These are phyloP conservation scores for Tolypocladium ovalisporum DNA, from an alignment of 2,329 filamentous ascomycete species.

Conservation along the genomic window DNA sequence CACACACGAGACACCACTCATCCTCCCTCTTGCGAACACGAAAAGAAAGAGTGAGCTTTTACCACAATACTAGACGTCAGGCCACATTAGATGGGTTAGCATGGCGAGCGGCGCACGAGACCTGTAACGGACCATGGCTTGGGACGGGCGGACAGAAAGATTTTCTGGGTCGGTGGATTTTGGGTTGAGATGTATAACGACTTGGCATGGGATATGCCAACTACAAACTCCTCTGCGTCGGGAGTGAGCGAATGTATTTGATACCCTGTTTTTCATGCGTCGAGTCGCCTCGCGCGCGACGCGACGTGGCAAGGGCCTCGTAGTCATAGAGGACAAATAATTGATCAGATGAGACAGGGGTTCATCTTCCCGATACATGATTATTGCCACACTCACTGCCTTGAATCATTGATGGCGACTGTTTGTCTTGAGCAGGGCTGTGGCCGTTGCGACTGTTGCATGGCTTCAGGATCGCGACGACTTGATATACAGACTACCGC, in stretches of 20 bases:
- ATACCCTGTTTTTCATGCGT: constrained; percentile 11
- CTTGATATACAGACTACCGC: not conserved
- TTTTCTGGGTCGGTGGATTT: not conserved
- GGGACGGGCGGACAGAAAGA: not conserved
- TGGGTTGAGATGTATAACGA: not conserved
- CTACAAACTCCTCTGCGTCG: not conserved
- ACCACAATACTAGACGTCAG: not conserved
- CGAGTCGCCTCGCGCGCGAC: not conserved
- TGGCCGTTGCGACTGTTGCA: not conserved
- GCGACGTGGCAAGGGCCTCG: not conserved
- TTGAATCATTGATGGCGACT: not conserved
- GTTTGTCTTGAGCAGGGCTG: not conserved
- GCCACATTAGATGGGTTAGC: constrained; percentile 7
- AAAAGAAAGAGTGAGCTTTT: not conserved
- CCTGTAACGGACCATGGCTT: constrained; percentile 11
- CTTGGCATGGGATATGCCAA: constrained; percentile 6
- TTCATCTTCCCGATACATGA: not conserved
- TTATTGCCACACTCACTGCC: not conserved
- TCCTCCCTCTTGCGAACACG: not conserved
- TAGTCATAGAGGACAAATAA: not conserved
- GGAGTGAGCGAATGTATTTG: constrained; percentile 6
- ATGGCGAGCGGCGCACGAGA: constrained; percentile 18
- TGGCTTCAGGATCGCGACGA: not conserved
- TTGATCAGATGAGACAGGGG: not conserved
- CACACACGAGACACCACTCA: not conserved